Evolutionary conservation across 106 monocot species (phyloP).

Genomic region (Amphibolis antarctica): DNA sequence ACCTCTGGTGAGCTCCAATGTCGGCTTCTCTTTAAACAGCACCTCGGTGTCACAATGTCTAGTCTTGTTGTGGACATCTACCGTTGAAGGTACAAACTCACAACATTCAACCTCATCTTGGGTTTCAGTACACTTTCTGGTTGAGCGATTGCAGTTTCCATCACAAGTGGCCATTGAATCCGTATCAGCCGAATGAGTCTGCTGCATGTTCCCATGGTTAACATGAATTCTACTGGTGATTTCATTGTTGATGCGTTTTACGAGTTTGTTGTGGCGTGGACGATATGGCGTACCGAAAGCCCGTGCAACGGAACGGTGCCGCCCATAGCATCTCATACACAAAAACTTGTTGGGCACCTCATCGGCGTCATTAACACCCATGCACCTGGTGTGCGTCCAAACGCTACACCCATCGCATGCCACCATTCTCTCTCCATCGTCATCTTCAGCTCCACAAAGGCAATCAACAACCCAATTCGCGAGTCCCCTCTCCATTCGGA

Average conservation of each 20-base stretch:
- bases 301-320: neutral
- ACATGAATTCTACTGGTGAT: neutral
- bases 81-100: too few species aligned
- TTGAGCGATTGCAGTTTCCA: neutral
- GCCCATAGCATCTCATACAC: slow-evolving; percentile 34
- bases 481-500: slow-evolving; percentile 56
- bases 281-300: neutral
- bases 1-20: too few species aligned
- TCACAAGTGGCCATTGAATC: neutral
- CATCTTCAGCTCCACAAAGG: slow-evolving; percentile 66
- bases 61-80: too few species aligned
- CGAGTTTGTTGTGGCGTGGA: neutral
- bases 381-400: slow-evolving; percentile 82
- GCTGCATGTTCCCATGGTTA: neutral
- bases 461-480: slow-evolving; percentile 83
- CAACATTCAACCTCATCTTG: too few species aligned
- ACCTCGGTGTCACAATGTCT: too few species aligned
- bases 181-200: too few species aligned
- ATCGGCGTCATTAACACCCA: slow-evolving; percentile 46
- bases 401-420: slow-evolving; percentile 69
- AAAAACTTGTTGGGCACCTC: slow-evolving; percentile 48
- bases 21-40: too few species aligned
- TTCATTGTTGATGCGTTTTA: neutral
- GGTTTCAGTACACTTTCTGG: neutral
- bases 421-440: slow-evolving; percentile 89